Base-by-base conservation (phyloP, 2,329 filamentous ascomycete species). In the Fusarium sacchari region DNA sequence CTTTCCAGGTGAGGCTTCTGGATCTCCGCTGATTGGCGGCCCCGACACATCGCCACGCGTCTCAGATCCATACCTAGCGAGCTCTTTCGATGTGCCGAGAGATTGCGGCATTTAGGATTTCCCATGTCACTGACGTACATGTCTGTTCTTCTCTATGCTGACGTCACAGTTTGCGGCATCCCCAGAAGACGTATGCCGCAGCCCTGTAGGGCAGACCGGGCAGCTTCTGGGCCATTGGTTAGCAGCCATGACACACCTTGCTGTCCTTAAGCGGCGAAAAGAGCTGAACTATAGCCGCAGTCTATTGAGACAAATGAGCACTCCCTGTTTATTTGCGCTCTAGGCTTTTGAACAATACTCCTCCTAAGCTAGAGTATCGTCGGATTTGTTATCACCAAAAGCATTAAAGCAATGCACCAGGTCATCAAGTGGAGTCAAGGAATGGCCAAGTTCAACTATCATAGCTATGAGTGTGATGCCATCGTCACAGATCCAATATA, bases 261-360 rank as follows among this genome's bases (percentile, higher is more conserved):
- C 7, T 7, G 17, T 15, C 9, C 0, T 12, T 3, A 4, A 26
- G 7, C 3, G 1, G 1, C 4, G 20, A 6, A 13, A 22, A 6
- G 4, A 13, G 4, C 8, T 0, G 0, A 9, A 30, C 10, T 12
- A 24, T 26, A 15, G 14, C 8, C 3, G 10, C 3, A 26, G 6
- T 6, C 4, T 11, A 52, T 11, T 5, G 13, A 26, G 2, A 7
- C 0, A 53, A 53, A 4, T 17, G 5, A 22, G 13, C 18, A 37
- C 18, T 36, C 2, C 6, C 7, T 17, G 11, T 52, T 4, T 22
- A 22, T 6, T 36, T 20, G 13, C 10, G 13, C 28, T 32, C 5
- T 11, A 22, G 6, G 42, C 20, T n/a, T 32, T 40, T 22, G 32
- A 46, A 24, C 18, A 8, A 32, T 20, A 17, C 4, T 7, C n/a